phyloP scores from a whole-genome alignment of 2,329 filamentous ascomycete species.

The Claviceps paspali region DNA sequence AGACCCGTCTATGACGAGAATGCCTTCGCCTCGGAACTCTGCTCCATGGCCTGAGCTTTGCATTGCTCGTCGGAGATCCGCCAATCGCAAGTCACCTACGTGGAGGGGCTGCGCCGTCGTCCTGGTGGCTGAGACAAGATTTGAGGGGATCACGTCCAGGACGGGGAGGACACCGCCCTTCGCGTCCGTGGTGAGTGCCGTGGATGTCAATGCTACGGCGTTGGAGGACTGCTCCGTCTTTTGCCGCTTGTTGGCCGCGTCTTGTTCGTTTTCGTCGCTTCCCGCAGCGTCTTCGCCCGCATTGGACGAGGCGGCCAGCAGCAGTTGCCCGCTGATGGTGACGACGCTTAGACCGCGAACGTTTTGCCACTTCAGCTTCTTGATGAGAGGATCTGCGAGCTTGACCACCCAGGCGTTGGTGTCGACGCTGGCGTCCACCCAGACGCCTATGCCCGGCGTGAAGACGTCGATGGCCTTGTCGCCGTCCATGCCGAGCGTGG shows the following conservation, averaged over 20 bases:
- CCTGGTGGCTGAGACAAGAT: conserved; percentile 55
- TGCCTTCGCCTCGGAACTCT: conserved; percentile 88
- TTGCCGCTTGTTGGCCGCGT: conserved; percentile 31
- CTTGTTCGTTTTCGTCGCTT: conserved; percentile 29
- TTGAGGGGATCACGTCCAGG: conserved; percentile 38
- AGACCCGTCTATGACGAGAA: conserved; percentile 71
- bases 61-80: conserved; percentile 76
- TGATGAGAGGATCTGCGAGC: conserved; percentile 69
- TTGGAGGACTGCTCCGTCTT: conserved; percentile 25
- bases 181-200: conserved; percentile 1
- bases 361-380: conserved; percentile 85
- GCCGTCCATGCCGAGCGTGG: conserved; percentile 38
- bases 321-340: conserved; percentile 65
- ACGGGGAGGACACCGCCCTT: conserved; percentile 24
- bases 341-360: conserved; percentile 82
- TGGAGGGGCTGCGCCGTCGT: conserved; percentile 77
- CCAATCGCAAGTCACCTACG: conserved; percentile 81
- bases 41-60: conserved; percentile 68
- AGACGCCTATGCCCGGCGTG: conserved; percentile 58
- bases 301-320: conserved; percentile 20
- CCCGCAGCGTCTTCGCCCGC: not conserved
- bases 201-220: conserved; percentile 9
- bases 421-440: conserved; percentile 84
- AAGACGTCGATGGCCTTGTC: conserved; percentile 55
- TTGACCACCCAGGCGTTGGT: conserved; percentile 96